Conservation (phyloP, 1,284 basidiomycete genomes). For the Puccinia sorghi region DNA sequence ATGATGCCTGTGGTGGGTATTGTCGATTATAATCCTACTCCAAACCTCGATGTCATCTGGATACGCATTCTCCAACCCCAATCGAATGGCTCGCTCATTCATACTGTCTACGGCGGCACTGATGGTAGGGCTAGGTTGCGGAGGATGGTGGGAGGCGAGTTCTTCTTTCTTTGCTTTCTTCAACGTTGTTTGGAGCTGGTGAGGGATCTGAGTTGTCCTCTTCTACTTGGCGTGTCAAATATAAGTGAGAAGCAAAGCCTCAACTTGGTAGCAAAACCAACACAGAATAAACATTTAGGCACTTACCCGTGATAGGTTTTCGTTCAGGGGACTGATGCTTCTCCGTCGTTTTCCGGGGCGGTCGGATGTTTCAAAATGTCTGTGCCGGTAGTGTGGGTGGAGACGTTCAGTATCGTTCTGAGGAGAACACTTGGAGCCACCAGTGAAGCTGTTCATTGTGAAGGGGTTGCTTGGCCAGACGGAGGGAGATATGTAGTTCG, state of each 20-base stretch:
- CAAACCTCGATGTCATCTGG: slow-evolving; percentile 30
- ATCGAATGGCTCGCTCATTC: slow-evolving; percentile 23
- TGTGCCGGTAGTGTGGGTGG: neutral
- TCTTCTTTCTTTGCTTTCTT: slow-evolving; percentile 10
- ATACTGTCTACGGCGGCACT: slow-evolving; percentile 31
- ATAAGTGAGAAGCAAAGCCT: neutral
- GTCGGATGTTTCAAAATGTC: neutral
- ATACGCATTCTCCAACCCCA: slow-evolving; percentile 23
- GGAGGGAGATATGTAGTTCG: too few relatives aligned
- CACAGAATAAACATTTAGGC: too few relatives aligned
- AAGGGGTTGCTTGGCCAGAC: too few relatives aligned
- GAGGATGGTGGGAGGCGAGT: neutral
- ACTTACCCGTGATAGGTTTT: slow-evolving; percentile 16
- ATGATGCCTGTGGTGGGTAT: neutral
- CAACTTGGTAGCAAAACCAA: too few relatives aligned
- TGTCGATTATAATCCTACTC: slow-evolving; percentile 25
- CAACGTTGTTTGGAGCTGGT: neutral
- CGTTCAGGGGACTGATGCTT: slow-evolving; percentile 12
- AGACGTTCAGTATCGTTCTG: neutral
- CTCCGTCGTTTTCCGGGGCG: slow-evolving; percentile 18
- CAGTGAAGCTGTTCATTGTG: slow-evolving; percentile 9
- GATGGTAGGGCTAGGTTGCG: neutral
- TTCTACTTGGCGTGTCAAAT: neutral
- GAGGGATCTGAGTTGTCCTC: slow-evolving; percentile 2
- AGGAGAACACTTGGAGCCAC: neutral